Percentiles rank a stretch among this genome's conserved stretches.
These are phyloP conservation scores for Grammothele lineata DNA, from an alignment of 768 basidiomycete genomes.

Conservation along the genomic window DNA sequence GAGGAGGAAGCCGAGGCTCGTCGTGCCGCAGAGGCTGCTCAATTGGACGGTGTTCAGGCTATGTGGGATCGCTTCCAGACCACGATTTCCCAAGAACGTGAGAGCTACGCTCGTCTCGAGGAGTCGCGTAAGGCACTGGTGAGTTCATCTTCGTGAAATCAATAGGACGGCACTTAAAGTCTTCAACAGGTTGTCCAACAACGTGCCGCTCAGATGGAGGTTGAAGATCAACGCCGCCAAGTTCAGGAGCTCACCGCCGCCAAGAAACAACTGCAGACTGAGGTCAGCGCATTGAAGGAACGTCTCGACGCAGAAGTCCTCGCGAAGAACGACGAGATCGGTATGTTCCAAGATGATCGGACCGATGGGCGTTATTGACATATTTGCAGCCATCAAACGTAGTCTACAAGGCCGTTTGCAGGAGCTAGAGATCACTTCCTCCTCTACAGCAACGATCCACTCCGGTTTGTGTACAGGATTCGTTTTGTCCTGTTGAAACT, in stretches of 20 bases:
- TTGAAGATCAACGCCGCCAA: constrained; percentile 62
- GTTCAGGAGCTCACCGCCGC: constrained; percentile 51
- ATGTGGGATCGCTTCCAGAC: constrained; percentile 67
- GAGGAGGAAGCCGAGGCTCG: constrained; percentile 64
- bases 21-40: constrained; percentile 54
- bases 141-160: constrained; percentile 19
- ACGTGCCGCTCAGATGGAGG: constrained; percentile 55
- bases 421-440: constrained; percentile 57
- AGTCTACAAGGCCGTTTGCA: constrained; percentile 56
- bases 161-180: no score
- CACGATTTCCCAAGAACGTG: constrained; percentile 53
- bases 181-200: constrained; percentile 58
- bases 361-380: background rate
- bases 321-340: constrained; percentile 53
- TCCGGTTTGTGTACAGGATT: constrained; percentile 42
- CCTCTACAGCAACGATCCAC: constrained; percentile 55
- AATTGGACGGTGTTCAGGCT: constrained; percentile 57
- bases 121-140: constrained; percentile 70
- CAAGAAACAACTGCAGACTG: constrained; percentile 56
- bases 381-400: constrained; percentile 49
- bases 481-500: no score
- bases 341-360: constrained; percentile 34
- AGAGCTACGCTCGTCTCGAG: constrained; percentile 59
- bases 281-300: constrained; percentile 49
- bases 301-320: constrained; percentile 48